A percentile compares a stretch with the other conserved stretches of the same genome.
phyloP scores from a whole-genome alignment of 2,329 filamentous ascomycete species.

The Emergomyces pasteurianus region DNA sequence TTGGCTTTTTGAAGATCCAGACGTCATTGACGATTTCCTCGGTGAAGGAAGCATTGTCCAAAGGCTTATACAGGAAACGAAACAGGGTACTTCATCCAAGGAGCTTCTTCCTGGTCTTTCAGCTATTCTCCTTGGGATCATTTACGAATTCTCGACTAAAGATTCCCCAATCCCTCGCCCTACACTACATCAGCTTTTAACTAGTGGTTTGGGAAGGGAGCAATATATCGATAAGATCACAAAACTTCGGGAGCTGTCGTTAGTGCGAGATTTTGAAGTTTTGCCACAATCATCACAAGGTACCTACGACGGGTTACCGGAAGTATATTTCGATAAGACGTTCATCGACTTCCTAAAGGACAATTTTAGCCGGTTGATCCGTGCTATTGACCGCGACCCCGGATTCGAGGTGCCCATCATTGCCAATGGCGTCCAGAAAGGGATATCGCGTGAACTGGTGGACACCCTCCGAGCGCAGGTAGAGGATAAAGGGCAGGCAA shows the following conservation, averaged over 20 bases:
- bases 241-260: conserved; percentile 62
- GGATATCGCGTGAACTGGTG: conserved; percentile 85
- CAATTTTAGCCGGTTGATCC: conserved; percentile 74
- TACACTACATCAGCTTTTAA: conserved; percentile 67
- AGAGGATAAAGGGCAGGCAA: conserved; percentile 54
- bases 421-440: conserved; percentile 69
- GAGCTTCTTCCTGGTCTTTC: conserved; percentile 68
- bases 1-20: conserved; percentile 86
- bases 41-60: conserved; percentile 89
- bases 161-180: conserved; percentile 80
- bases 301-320: conserved; percentile 48
- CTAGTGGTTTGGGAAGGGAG: conserved; percentile 67
- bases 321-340: conserved; percentile 71
- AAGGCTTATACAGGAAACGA: conserved; percentile 64
- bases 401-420: conserved; percentile 73
- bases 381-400: conserved; percentile 83
- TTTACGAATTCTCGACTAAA: conserved; percentile 96
- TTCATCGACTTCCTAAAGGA: conserved; percentile 96
- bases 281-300: conserved; percentile 55
- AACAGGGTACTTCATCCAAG: conserved; percentile 48
- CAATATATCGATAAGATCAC: conserved; percentile 74
- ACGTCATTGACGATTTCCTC: conserved; percentile 85
- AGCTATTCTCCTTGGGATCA: conserved; percentile 70
- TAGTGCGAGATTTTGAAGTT: conserved; percentile 84
- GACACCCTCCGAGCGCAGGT: conserved; percentile 71